A percentile compares a stretch with the other conserved stretches of the same genome.
phyloP scores from a whole-genome alignment of 192 early-diverging fungal genomes.

The Coemansia sp. region DNA sequence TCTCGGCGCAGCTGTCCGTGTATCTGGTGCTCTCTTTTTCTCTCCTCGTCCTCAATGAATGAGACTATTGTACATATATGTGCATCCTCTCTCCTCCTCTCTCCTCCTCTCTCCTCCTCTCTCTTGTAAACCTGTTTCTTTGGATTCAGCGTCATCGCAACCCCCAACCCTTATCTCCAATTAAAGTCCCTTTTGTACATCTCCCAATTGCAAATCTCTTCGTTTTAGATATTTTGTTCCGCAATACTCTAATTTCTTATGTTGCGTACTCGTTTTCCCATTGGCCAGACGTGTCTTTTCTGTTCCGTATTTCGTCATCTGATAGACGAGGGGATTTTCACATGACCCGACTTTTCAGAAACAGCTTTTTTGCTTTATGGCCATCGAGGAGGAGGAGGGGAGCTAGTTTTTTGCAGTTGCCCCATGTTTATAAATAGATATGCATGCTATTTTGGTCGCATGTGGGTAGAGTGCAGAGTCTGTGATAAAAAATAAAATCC shows the following conservation, averaged over 20 bases:
- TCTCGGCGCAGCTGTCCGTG: no score
- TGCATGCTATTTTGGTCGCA: background rate
- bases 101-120: no score
- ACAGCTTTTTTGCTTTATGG: background rate
- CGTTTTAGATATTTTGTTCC: background rate
- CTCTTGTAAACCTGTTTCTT: background rate
- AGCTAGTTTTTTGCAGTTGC: background rate
- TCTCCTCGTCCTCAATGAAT: background rate
- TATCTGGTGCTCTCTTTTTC: background rate
- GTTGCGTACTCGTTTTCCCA: background rate
- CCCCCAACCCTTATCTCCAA: slow-evolving; percentile 4
- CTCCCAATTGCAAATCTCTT: slow-evolving; percentile 3
- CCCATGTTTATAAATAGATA: slow-evolving; percentile 10
- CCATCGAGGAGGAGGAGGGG: background rate
- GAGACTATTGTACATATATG: background rate
- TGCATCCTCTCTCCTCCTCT: background rate
- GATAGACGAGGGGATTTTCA: slow-evolving; percentile 6
- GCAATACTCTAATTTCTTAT: slow-evolving; percentile 2
- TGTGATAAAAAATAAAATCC: background rate
- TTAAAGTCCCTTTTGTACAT: background rate
- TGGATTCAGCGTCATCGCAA: background rate
- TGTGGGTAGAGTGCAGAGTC: background rate
- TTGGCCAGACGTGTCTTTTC: background rate
- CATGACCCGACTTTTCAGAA: slow-evolving; percentile 6
- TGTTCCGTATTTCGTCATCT: background rate